Base-by-base conservation (phyloP, 176 grass and related monocot genomes). In the Chrysopogon serrulatus region DNA sequence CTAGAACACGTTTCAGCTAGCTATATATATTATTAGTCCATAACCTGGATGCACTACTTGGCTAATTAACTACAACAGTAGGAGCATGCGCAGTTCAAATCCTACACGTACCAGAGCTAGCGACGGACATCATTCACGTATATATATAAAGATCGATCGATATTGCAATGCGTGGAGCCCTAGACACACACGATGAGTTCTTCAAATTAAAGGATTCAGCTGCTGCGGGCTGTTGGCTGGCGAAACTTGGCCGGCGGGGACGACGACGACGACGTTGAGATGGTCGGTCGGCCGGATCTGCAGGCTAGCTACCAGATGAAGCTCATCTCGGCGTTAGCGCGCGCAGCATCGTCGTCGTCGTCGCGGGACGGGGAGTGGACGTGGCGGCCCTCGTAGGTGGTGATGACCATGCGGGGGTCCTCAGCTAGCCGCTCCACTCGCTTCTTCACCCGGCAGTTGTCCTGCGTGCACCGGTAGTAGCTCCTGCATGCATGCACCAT, bases 371-470 rank as follows among this genome's bases (percentile, higher is more conserved):
- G 94, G 21, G 94, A 91, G 79, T 97, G 94, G n/a, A 87, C 87
- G n/a, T 97, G 94, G 33, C 89, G 88, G 47, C 94, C 94, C 72
- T 97, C 94, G 78, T 97, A 97, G 60, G 94, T 94, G 64, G 94
- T 97, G 87, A 97, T 94, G 45, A 97, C 94, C 94, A 97, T 94
- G 73, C 91, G 79, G 2, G 94, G 94, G 73, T 97, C 94, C 62
- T 94, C 94, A 30, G 89, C 91, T 45, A 91, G 83, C 80, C 94
- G 84, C 86, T 97, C 94, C 64, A 97, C 92, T 23, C 94, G 83
- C 81, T 97, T 97, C 87, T 97, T 97, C 87, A 97, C 94, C 40
- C 84, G 82, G 65, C 94, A 97, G 56, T 83, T 94, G 73, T 93
- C 91, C 83, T 94, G 91, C 18, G 94, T 94, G 79, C 94, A 97